These are phyloP conservation scores for Vitis hybrid DNA, from an alignment of 177 flowering plant genomes.

Conservation along the genomic window DNA sequence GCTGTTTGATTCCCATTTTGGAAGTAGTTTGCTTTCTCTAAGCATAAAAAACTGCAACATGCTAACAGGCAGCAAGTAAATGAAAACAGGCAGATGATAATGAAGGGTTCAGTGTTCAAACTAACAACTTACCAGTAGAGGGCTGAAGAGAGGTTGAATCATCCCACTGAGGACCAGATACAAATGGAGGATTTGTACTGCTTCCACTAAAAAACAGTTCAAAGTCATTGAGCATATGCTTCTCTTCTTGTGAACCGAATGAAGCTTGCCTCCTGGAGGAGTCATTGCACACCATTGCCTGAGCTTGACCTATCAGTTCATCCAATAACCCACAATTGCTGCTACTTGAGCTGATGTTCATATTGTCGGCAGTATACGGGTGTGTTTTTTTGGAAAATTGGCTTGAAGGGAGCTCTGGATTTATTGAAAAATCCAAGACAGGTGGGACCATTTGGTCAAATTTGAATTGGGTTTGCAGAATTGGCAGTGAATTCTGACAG, in stretches of 20 bases:
- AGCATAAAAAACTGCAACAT: no score
- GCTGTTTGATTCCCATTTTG: no score
- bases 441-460: constrained; percentile 1
- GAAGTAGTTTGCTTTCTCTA: no score
- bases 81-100: neutral
- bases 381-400: constrained; percentile 13
- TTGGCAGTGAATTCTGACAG: constrained; percentile 7
- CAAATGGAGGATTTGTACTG: no score
- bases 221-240: constrained; percentile 24
- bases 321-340: constrained; percentile 52
- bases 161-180: constrained; percentile 19
- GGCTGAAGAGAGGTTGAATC: constrained; percentile 23
- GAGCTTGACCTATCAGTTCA: constrained; percentile 48
- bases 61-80: no score
- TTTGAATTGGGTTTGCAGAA: constrained; percentile 14
- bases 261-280: constrained; percentile 6
- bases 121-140: constrained; percentile 15
- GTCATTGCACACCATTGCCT: constrained; percentile 21
- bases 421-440: constrained; percentile 14
- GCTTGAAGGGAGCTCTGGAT: constrained; percentile 55
- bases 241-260: constrained; percentile 12
- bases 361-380: neutral
- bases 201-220: neutral
- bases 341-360: neutral
- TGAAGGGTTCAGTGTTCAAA: neutral